phyloP scores from a whole-genome alignment of 2,329 filamentous ascomycete species.

The Alternaria postmessia region DNA sequence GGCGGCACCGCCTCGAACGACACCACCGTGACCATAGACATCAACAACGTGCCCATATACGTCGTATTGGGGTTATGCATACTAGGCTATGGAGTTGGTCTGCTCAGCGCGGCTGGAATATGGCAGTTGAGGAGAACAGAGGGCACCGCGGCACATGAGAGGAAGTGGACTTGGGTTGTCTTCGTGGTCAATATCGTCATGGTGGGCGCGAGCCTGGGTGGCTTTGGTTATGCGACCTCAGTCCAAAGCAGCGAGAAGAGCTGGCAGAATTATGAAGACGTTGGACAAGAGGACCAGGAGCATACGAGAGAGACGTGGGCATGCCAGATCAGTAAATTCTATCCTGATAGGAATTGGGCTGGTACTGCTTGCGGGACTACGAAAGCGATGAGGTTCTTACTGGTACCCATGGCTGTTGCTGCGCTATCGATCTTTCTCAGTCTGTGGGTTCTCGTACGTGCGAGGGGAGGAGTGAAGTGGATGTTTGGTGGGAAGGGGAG shows the following conservation, averaged over 20 bases:
- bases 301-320: conserved; percentile 40
- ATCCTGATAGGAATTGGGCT: conserved; percentile 31
- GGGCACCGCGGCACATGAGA: conserved; percentile 31
- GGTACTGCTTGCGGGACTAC: conserved; percentile 33
- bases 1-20: conserved; percentile 6
- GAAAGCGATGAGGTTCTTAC: conserved; percentile 35
- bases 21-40: conserved; percentile 22
- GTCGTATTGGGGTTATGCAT: conserved; percentile 30
- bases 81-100: conserved; percentile 27
- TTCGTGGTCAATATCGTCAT: conserved; percentile 26
- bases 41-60: conserved; percentile 22
- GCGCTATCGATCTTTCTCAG: conserved; percentile 27
- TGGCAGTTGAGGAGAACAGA: conserved; percentile 43
- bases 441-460: conserved; percentile 29
- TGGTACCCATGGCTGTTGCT: conserved; percentile 34
- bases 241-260: conserved; percentile 24
- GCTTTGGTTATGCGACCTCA: conserved; percentile 33
- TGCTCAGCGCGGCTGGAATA: conserved; percentile 31
- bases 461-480: conserved; percentile 41
- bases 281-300: conserved; percentile 16
- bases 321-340: conserved; percentile 36
- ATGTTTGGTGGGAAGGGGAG: conserved; percentile 36
- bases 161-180: conserved; percentile 39
- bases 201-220: conserved; percentile 25
- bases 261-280: conserved; percentile 32